A percentile compares a stretch with the other conserved stretches of the same genome.
These are phyloP conservation scores for Yamadazyma kanchanaburiensis DNA, from an alignment of 1,139 yeast genomes.

Conservation along the genomic window DNA sequence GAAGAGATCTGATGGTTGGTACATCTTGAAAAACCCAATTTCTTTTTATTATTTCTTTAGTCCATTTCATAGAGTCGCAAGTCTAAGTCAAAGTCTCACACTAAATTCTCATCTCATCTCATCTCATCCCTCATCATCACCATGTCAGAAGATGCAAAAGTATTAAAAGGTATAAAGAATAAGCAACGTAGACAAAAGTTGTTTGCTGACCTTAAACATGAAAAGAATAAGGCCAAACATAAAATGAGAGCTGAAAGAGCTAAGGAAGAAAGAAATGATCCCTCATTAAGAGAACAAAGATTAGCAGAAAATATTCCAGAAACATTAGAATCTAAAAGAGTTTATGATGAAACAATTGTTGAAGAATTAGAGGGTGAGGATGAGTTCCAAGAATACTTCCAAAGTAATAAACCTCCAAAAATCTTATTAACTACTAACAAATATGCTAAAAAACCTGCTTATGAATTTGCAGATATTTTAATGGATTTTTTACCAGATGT, in stretches of 20 bases:
- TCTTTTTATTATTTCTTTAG: constrained; percentile 5
- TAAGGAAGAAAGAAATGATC: constrained; percentile 78
- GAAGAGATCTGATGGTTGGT: constrained; percentile 7
- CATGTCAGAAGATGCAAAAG: constrained; percentile 18
- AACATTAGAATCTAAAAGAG: constrained; percentile 86
- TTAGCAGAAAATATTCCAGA: constrained; percentile 76
- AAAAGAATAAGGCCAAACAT: constrained; percentile 74
- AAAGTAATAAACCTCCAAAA: constrained; percentile 63
- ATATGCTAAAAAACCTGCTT: constrained; percentile 81
- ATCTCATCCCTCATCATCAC: constrained; percentile 1
- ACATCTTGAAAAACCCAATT: constrained; percentile 13
- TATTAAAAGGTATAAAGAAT: constrained; percentile 55
- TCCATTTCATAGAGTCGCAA: constrained; percentile 5
- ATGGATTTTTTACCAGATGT: constrained; percentile 83
- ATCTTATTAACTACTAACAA: constrained; percentile 86
- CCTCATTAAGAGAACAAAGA: constrained; percentile 77
- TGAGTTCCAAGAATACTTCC: constrained; percentile 68
- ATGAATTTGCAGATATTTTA: constrained; percentile 83
- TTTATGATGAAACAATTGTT: constrained; percentile 82
- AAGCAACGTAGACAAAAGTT: constrained; percentile 79
- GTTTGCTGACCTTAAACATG: constrained; percentile 70
- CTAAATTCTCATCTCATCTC: constrained; percentile 6
- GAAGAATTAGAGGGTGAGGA: constrained; percentile 77
- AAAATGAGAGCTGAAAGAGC: constrained; percentile 73
- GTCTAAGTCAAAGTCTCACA: not conserved